These are phyloP conservation scores for Trichocladium antarcticum DNA, from an alignment of 495 filamentous ascomycete species.

Conservation along the genomic window DNA sequence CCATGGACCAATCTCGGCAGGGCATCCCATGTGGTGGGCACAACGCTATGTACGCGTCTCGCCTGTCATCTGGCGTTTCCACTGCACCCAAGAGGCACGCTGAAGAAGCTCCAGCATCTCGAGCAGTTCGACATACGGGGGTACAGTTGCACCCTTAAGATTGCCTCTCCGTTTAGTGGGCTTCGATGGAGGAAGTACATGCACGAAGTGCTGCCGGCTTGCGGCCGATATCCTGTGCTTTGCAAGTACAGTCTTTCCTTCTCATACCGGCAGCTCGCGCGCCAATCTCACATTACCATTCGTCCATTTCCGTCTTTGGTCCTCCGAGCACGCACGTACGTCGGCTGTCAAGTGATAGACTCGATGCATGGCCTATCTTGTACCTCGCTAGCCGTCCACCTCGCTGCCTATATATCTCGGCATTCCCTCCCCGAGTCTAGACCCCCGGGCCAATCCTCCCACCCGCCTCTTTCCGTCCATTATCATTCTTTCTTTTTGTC, in stretches of 20 bases:
- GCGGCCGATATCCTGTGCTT: conserved; percentile 11
- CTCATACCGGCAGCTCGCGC: conserved; percentile 4
- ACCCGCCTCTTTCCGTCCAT: conserved; percentile 26
- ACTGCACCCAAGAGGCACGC: conserved; percentile 13
- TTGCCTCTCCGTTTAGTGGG: conserved; percentile 6
- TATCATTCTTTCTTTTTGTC: conserved; percentile 28
- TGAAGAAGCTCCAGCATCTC: background rate
- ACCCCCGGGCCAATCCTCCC: conserved; percentile 21
- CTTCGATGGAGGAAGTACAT: conserved; percentile 3
- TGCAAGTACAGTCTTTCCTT: conserved; percentile 10
- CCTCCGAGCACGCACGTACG: background rate
- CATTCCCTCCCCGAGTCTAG: conserved; percentile 34
- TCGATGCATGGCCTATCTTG: conserved; percentile 7
- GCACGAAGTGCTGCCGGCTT: conserved; percentile 9
- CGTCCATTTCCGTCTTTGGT: conserved; percentile 5
- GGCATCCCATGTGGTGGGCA: background rate
- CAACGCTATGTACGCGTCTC: conserved; percentile 11
- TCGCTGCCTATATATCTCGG: conserved; percentile 36
- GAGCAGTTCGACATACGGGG: conserved; percentile 6
- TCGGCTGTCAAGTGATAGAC: conserved; percentile 10
- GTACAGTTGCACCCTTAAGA: conserved; percentile 9
- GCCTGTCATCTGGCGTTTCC: conserved; percentile 12
- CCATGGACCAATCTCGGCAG: conserved; percentile 3
- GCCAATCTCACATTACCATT: conserved; percentile 10
- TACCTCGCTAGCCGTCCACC: conserved; percentile 11